Base-by-base conservation (phyloP, 2,329 filamentous ascomycete genomes). In the Aspergillus fischeri region DNA sequence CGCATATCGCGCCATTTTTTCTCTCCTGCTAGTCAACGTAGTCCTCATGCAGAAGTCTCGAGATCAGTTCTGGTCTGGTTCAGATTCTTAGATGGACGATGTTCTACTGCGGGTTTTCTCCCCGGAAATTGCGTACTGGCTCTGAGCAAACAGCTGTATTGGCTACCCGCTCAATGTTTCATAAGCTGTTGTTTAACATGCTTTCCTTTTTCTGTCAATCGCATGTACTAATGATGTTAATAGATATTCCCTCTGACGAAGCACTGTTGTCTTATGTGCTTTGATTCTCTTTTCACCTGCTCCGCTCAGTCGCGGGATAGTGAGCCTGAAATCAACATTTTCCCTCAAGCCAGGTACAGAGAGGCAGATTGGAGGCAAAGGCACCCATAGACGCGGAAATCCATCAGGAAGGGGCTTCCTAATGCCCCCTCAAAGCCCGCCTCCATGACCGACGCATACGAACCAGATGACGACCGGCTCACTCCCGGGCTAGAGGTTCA, bases 381-480 rank as follows among this genome's bases (percentile, higher is more conserved):
- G 38, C 28, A n/a, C n/a, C 25, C 27, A 25, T n/a, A 20, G 44
- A 49, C 38, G 45, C 52, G 53, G 51, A 27, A 32, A 58, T 50
- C 45, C 52, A 52, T 38, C 27, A 41, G n/a, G 50, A 27, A 55
- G 48, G 58, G 58, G 59, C 60, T 63, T 62, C 65, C 65, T 67
- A 55, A 70, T 71, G 70, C 63, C 65, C 60, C 60, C 57, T 55
- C 65, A 65, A 63, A 59, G 59, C 50, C 64, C 61, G 67, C 65
- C 63, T 67, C 63, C 63, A 73, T 74, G 69, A 73, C 64, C 63
- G 73, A 76, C 56, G 66, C 67, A 61, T 76, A 76, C 65, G 73
- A 77, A 59, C 69, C 72, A 57, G 75, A 78, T 58, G 75, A 77
- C 59, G 71, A 64, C 57, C 66, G 63, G 60, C 62, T 65, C 56